Conservation (phyloP, 192 early-diverging fungal genomes). For the Coemansia sp. region DNA sequence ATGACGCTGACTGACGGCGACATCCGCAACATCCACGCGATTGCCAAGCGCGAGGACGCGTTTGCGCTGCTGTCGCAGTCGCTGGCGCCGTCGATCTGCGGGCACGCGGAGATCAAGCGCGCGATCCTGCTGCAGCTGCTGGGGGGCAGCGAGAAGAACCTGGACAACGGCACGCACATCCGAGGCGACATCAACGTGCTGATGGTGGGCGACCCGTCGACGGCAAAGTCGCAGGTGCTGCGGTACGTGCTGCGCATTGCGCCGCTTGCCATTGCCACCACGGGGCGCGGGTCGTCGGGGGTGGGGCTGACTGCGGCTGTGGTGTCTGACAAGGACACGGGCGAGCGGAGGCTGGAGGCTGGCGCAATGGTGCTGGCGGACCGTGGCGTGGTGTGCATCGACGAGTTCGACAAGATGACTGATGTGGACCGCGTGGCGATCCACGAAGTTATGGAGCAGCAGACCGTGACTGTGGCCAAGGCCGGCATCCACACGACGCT, state of each 20-base stretch:
- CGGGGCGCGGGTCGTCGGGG: constrained; percentile 94
- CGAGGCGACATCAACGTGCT: constrained; percentile 97
- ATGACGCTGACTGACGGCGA: constrained; percentile 79
- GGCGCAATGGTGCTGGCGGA: constrained; percentile 99
- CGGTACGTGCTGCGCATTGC: constrained; percentile 94
- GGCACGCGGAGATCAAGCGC: constrained; percentile 95
- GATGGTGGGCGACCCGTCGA: constrained; percentile 99
- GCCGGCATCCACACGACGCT: constrained; percentile 98
- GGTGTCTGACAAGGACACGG: constrained; percentile 91
- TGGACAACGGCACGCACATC: constrained; percentile 93
- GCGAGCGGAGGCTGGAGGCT: constrained; percentile 90
- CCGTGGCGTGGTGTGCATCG: constrained; percentile 96
- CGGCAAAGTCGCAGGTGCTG: constrained; percentile 98
- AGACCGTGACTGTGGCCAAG: constrained; percentile 96
- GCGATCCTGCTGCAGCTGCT: constrained; percentile 88
- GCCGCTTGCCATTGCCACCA: constrained; percentile 94
- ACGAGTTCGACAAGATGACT: constrained; percentile 99
- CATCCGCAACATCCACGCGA: constrained; percentile 79
- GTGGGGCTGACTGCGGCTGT: constrained; percentile 98
- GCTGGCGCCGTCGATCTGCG: constrained; percentile 87
- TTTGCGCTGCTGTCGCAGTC: constrained; percentile 84
- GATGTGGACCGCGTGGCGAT: constrained; percentile 97
- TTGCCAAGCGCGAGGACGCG: constrained; percentile 66
- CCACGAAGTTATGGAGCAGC: constrained; percentile 99
- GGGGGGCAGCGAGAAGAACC: constrained; percentile 92